Percentiles rank a stretch among this genome's conserved stretches.
These are phyloP conservation scores for Entomortierella beljakovae DNA, from an alignment of 192 early-diverging fungal genomes.

Conservation along the genomic window DNA sequence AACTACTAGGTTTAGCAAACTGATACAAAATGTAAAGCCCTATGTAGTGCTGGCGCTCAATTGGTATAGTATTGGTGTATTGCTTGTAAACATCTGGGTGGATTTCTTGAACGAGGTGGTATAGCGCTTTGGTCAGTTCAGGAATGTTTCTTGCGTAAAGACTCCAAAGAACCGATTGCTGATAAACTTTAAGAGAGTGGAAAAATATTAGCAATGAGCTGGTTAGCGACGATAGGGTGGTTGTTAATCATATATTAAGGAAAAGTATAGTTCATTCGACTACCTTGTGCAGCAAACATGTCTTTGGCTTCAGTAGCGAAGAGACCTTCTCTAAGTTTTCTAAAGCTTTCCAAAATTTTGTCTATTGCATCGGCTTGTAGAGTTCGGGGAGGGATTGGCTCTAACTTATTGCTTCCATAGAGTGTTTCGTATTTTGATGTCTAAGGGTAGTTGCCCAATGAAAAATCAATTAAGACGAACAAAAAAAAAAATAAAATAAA, in stretches of 20 bases:
- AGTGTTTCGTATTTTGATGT: constrained; percentile 22
- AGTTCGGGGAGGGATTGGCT: constrained; percentile 21
- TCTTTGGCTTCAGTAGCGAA: constrained; percentile 36
- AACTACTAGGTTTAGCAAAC: background rate
- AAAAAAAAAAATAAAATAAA: background rate
- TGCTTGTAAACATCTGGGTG: constrained; percentile 19
- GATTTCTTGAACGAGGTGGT: constrained; percentile 33
- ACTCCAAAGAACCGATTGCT: constrained; percentile 37
- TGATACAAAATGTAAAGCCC: constrained; percentile 32
- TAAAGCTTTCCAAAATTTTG: constrained; percentile 36
- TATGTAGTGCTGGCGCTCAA: constrained; percentile 30
- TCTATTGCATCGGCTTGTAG: constrained; percentile 35
- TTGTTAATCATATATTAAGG: too few relatives aligned
- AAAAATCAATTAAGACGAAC: background rate
- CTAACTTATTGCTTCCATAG: constrained; percentile 26
- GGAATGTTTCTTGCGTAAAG: constrained; percentile 46
- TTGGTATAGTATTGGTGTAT: background rate
- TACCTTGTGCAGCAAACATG: constrained; percentile 36
- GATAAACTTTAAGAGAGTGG: constrained; percentile 23
- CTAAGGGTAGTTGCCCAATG: too few relatives aligned
- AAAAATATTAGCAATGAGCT: too few relatives aligned
- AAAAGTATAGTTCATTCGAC: background rate
- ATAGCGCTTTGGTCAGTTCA: constrained; percentile 44
- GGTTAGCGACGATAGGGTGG: too few relatives aligned
- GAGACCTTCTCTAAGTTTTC: constrained; percentile 45